A percentile compares a stretch with the other conserved stretches of the same genome.
These are phyloP conservation scores for Pyrenochaeta sp. DNA, from an alignment of 2,329 filamentous ascomycete species.

Conservation along the genomic window DNA sequence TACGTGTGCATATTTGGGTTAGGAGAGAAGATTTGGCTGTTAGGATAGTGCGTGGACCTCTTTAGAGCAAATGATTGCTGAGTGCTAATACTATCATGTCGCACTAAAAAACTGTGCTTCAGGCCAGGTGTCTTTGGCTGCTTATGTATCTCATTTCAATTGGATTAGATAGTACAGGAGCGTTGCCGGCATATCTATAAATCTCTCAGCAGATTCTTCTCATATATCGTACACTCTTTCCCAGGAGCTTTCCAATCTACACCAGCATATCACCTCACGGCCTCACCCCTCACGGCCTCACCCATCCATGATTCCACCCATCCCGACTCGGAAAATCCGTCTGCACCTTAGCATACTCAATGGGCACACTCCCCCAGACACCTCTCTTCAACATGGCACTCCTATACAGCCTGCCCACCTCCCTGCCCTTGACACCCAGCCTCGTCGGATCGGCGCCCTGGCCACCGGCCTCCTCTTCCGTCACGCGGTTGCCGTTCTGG, in stretches of 20 bases:
- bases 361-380: conserved; percentile 82
- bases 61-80: conserved; percentile 14
- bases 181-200: too few relatives aligned
- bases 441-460: conserved; percentile 55
- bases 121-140: too few relatives aligned
- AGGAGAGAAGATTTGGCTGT: not conserved
- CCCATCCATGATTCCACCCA: conserved; percentile 96
- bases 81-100: conserved; percentile 23
- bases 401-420: conserved; percentile 78
- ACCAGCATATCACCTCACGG: too few relatives aligned
- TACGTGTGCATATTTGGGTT: conserved; percentile 12
- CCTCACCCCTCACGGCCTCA: conserved; percentile 56
- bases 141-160: not conserved
- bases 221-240: conserved; percentile 17
- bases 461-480: conserved; percentile 60
- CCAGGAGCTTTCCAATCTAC: not conserved
- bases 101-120: too few relatives aligned
- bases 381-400: conserved; percentile 92
- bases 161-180: too few relatives aligned
- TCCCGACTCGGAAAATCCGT: conserved; percentile 80
- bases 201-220: conserved; percentile 3
- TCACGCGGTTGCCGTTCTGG: conserved; percentile 49
- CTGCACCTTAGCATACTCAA: conserved; percentile 88
- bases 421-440: conserved; percentile 49
- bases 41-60: not conserved